Evolutionary conservation across 495 filamentous ascomycete species (phyloP), one percentile per base, ranked within the genome.

Genomic region (Darksidea phi): DNA sequence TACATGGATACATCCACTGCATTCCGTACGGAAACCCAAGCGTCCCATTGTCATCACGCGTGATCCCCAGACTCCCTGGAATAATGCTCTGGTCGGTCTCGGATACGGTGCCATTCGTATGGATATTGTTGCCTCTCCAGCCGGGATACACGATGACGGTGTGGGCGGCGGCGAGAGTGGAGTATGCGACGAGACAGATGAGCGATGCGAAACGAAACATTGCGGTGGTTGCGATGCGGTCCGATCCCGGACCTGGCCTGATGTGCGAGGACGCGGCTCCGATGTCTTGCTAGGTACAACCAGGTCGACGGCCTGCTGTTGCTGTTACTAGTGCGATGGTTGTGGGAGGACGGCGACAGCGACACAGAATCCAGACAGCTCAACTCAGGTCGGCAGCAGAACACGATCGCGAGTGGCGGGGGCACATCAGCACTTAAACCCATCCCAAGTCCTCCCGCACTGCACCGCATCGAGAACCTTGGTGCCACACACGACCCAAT

Each of bases 1-100:
- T 77, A 98, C 94, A 99, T 75, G 95, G 94, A 80, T 97, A 99
- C 73, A 87, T 86, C 93, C 94, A 97, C 77, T 96, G 88, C 90
- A 96, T 93, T 75, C 95, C 94, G 67, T 89, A 96, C 2, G 91
- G 92, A 70, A 82, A 95, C 6, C 75, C 70, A 52, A 25, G 6
- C n/a, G 78, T 80, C 17, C 48, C 48, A 67, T 73, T 66, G 48
- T 70, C 63, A 57, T 69, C 42, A 13, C 42, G 72, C n/a, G 78
- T 79, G 0, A 77, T 71, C 18, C 73, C 73, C 68, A 64, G 77
- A 76, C 32, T 83, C 68, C 42, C 82, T 76, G 54, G 77, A 55
- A 12, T 75, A 34, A 46, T 78, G 67, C 54, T 53, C 24, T 59
- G 45, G 37, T 67, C 59, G 54, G 45, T 58, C 12, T 67, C 47